Conservation (phyloP, 1,139 yeast genomes). For the Debaryomycetaceae sp. region DNA sequence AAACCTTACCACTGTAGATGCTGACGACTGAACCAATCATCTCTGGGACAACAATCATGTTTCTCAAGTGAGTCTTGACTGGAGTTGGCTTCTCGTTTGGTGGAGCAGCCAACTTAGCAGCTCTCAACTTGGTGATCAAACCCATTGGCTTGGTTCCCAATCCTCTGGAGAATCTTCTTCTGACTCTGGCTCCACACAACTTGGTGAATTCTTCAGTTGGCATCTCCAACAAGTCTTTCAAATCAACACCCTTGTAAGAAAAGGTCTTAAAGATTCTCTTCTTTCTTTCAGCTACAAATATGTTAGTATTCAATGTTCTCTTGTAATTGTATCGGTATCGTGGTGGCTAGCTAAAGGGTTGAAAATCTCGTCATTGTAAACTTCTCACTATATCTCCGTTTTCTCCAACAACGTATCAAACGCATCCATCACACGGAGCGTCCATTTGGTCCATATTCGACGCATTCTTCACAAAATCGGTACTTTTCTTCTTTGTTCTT, state of each 20-base stretch:
- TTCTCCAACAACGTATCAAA: no score
- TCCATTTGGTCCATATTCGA: no score
- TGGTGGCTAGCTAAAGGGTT: not conserved
- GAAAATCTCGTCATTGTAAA: no score
- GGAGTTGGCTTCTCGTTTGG: conserved; percentile 96
- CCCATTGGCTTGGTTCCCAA: conserved; percentile 95
- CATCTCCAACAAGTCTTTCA: conserved; percentile 90
- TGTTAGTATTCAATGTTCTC: conserved; percentile 25
- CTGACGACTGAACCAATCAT: conserved; percentile 99
- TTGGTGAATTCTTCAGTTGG: conserved; percentile 96
- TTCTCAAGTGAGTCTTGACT: conserved; percentile 99
- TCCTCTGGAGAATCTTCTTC: conserved; percentile 99
- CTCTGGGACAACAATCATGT: conserved; percentile 98
- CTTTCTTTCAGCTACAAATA: conserved; percentile 59
- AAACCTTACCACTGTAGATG: conserved; percentile 99
- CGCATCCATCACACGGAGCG: no score
- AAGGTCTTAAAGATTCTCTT: conserved; percentile 95
- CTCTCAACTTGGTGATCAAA: conserved; percentile 96
- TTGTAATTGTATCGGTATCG: not conserved
- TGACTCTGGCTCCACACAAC: conserved; percentile 97
- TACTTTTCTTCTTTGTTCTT: no score
- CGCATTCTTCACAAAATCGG: no score
- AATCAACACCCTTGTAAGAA: conserved; percentile 98
- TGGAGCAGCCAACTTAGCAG: conserved; percentile 89
- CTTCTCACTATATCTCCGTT: no score